Base-by-base conservation (phyloP, 768 basidiomycete species). In the Auriscalpium orientale region DNA sequence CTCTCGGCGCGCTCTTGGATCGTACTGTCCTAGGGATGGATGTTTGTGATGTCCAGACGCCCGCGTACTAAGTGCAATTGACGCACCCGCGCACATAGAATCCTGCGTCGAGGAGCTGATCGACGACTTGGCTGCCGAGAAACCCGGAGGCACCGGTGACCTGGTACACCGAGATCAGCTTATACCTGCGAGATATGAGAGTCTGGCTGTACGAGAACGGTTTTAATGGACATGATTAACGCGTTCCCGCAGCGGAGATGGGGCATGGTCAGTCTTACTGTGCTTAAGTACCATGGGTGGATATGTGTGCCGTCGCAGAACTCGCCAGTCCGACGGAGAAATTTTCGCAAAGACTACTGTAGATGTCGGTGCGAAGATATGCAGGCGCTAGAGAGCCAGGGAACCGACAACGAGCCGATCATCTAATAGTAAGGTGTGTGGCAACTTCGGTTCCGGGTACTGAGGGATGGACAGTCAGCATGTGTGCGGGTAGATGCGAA, bases 61-160 rank as follows among this genome's bases (percentile, higher is more conserved):
- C 18, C 48, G 18, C 28, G 28, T 28, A 28, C 28, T 28, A 7
- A 28, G 28, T 28, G 28, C 28, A 28, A 28, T 28, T 28, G 13
- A 36, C 60, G n/a, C 43, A 68, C 75, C 76, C 82, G 59, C 76
- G 68, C 45, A 83, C 81, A 11, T 67, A 70, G 60, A 76, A 79
- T 1, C 81, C 81, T 22, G 67, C 65, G 18, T 73, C 62, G 20
- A 80, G 62, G 7, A 80, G 68, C 40, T 74, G 67, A 21, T 55
- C 22, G 13, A 63, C 55, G 20, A 68, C 58, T 22, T 67, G 64
- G 1, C 62, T 53, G 8, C 65, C 66, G 35, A 67, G 28, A 45
- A 65, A 78, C 18, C 77, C 75, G 33, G 76, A 73, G n/a, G 71
- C 72, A 34, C 77, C 76, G 21, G 76, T 78, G 16, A 77, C 72